These are phyloP conservation scores for Castanea sativa DNA, from an alignment of 306 rosid genomes.

Conservation along the genomic window DNA sequence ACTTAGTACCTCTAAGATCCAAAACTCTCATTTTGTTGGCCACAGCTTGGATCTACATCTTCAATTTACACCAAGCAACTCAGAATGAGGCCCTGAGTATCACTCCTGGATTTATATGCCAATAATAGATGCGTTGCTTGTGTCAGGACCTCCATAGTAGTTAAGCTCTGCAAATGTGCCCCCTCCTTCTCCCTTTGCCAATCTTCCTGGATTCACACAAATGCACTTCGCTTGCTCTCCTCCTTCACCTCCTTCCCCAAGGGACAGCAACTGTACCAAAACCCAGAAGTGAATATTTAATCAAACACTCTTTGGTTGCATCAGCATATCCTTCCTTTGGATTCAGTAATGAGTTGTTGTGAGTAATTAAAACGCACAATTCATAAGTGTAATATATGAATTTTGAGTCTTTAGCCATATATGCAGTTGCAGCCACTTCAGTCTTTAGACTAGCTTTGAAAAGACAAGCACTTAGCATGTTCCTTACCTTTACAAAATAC, in stretches of 20 bases:
- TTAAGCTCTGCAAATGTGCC: slow-evolving; percentile 88
- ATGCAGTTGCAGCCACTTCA: background rate
- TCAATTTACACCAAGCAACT: background rate
- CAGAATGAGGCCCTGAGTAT: background rate
- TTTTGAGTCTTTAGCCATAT: background rate
- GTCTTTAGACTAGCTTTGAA: background rate
- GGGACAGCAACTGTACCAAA: slow-evolving; percentile 51
- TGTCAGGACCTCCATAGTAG: slow-evolving; percentile 56
- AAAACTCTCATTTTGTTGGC: too few species aligned
- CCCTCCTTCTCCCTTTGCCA: slow-evolving; percentile 93
- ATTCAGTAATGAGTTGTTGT: background rate
- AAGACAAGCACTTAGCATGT: background rate
- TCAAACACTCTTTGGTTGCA: background rate
- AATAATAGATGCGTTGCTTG: slow-evolving; percentile 49
- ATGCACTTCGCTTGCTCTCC: slow-evolving; percentile 49
- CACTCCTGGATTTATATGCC: slow-evolving; percentile 48
- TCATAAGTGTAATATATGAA: background rate
- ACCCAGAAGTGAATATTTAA: background rate
- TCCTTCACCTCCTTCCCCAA: slow-evolving; percentile 46
- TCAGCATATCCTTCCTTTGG: background rate
- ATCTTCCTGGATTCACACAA: slow-evolving; percentile 89
- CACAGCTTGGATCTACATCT: background rate
- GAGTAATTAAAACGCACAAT: background rate
- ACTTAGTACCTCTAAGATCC: too few species aligned
- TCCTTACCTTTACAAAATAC: slow-evolving; percentile 71